Conservation (phyloP, 2,329 filamentous ascomycete genomes). For the Periconia sp. region DNA sequence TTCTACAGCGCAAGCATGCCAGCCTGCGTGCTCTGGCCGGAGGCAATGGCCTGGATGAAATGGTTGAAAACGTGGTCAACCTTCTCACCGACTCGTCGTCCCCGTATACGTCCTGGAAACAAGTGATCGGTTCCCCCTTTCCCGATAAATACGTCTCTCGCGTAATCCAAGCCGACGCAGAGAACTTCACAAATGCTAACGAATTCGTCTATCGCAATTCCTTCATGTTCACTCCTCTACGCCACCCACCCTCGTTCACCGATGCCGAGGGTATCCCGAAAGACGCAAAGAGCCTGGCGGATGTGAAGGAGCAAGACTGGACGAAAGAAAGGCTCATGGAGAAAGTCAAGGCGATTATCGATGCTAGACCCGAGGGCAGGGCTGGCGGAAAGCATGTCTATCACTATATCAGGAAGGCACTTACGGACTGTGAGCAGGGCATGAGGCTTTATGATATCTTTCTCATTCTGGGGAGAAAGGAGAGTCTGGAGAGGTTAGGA, state of each 20-base stretch:
- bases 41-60: slow-evolving; percentile 48
- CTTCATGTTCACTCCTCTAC: slow-evolving; percentile 61
- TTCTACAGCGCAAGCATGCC: slow-evolving; percentile 77
- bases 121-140: slow-evolving; percentile 23
- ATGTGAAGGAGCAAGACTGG: slow-evolving; percentile 35
- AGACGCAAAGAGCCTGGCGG: slow-evolving; percentile 20
- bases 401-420: slow-evolving; percentile 37
- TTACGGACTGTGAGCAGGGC: slow-evolving; percentile 39
- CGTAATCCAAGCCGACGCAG: slow-evolving; percentile 61
- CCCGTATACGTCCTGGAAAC: slow-evolving; percentile 32
- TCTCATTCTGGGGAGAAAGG: slow-evolving; percentile 37
- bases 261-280: slow-evolving; percentile 24
- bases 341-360: slow-evolving; percentile 35
- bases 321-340: slow-evolving; percentile 28
- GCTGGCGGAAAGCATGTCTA: slow-evolving; percentile 38
- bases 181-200: slow-evolving; percentile 62
- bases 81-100: slow-evolving; percentile 37
- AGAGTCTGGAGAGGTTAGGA: slow-evolving; percentile 38
- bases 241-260: slow-evolving; percentile 14
- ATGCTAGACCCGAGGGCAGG: slow-evolving; percentile 28
- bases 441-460: slow-evolving; percentile 45
- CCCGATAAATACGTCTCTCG: slow-evolving; percentile 56
- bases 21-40: slow-evolving; percentile 53
- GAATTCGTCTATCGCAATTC: slow-evolving; percentile 63
- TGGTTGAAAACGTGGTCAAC: slow-evolving; percentile 40